phyloP scores from a whole-genome alignment of 371 early-diverging fungal genomes.

The Mortierella sp. region DNA sequence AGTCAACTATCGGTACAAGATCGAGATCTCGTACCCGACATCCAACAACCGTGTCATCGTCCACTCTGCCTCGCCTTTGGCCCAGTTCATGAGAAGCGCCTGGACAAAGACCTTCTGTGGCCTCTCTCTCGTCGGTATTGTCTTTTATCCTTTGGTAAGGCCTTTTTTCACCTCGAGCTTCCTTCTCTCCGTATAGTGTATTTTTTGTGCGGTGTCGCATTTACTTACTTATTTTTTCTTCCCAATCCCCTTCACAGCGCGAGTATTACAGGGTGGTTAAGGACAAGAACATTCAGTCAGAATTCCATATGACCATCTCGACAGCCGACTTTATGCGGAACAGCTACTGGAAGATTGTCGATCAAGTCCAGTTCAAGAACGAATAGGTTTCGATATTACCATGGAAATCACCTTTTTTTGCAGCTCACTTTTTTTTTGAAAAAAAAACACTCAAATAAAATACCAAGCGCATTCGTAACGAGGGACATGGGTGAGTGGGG shows the following conservation, averaged over 20 bases:
- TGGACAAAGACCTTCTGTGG: conserved; percentile 40
- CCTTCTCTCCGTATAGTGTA: no score
- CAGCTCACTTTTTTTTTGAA: not conserved
- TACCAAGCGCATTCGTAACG: no score
- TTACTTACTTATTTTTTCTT: not conserved
- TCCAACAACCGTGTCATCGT: conserved; percentile 33
- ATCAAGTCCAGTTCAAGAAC: conserved; percentile 45
- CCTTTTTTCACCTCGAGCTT: no score
- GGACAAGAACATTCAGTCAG: conserved; percentile 35
- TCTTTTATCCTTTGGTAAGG: conserved; percentile 39
- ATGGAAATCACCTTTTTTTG: no score
- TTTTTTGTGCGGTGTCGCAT: no score
- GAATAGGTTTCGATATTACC: no score
- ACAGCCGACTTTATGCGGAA: conserved; percentile 29
- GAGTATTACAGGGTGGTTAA: conserved; percentile 33
- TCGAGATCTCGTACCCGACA: conserved; percentile 52
- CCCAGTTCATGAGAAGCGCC: conserved; percentile 33
- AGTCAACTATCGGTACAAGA: conserved; percentile 46
- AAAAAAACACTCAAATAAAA: not conserved
- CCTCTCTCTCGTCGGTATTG: conserved; percentile 26
- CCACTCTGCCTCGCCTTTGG: conserved; percentile 36
- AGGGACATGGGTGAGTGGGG: no score
- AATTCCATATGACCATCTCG: conserved; percentile 43
- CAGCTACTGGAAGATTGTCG: conserved; percentile 45
- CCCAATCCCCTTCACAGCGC: conserved; percentile 16